Evolutionary conservation across 108 stramenopile genomes (phyloP), one percentile per base, ranked within the genome.

Genomic region (Pseudonitzschia delicatissima): DNA sequence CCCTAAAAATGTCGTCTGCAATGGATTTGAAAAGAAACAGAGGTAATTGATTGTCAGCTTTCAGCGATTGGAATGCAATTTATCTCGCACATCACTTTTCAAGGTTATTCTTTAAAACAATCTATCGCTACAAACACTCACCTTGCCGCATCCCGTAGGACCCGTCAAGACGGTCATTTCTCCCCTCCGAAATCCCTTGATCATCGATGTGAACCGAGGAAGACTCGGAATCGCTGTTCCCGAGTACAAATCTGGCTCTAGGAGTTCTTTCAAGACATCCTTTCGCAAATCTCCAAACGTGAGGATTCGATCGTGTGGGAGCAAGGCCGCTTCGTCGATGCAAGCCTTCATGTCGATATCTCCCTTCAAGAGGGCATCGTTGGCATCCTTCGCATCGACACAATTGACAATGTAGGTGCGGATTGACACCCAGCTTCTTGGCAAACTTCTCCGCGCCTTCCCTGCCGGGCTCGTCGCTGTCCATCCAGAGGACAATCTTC

Each of bases 141-240:
- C 57, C 79, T 80, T 92, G 28, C 94, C 94, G 12, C 77, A 62
- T 29, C 94, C 95, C 5, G 96, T 97, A 0, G 95, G 93, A 18
- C 98, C 97, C 20, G 97, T 98, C 33, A 99, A 62, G 20, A 99
- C 93, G 7, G 96, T 97, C 82, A 99, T 68, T 86, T 99, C 99
- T 33, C 99, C 99, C 28, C 81, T 52, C 31, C 97, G 90, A 49
- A 96, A 87, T 51, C 94, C 98, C 71, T 98, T 96, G 63, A 97
- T 78, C 17, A 96, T 68, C 18, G 73, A 69, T 25, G 87, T 94
- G 36, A 99, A 85, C 28, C 61, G 42, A 23, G 98, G 98, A 23
- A 99, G 78, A 50, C 88, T 86, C 28, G 89, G 66, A 15, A 88
- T 67, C 6, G 80, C 66, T 5, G 71, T 69, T 2, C 93, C 92